Evolutionary conservation across 768 basidiomycete genomes (phyloP).

Genomic region (Daedalea quercina): DNA sequence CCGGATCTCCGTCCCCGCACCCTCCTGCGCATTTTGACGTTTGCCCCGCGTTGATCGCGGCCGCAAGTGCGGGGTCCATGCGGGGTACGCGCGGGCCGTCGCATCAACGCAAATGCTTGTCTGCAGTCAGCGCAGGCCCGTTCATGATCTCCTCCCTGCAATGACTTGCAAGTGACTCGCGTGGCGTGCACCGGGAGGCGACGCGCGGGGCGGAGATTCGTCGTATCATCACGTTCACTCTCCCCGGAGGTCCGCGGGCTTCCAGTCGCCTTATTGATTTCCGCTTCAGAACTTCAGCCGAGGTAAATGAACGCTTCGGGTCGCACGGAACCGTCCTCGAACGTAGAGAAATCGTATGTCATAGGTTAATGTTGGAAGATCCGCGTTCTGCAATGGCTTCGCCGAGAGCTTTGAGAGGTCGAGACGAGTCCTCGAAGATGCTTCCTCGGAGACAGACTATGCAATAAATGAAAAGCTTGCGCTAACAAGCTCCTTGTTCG

Average conservation of each 20-base stretch:
- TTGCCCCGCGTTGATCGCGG: constrained; percentile 1
- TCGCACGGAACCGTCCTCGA: neutral
- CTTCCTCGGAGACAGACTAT: neutral
- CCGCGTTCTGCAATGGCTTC: neutral
- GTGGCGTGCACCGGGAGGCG: neutral
- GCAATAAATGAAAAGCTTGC: neutral
- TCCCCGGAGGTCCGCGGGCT: neutral
- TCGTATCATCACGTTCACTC: neutral
- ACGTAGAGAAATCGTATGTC: neutral
- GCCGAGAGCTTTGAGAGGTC: neutral
- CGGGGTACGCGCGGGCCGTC: neutral
- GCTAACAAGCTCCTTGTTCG: neutral
- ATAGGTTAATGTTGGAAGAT: neutral
- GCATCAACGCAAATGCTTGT: neutral
- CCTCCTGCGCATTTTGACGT: neutral
- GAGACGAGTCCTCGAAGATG: neutral
- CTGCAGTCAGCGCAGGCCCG: neutral
- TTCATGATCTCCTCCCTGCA: neutral
- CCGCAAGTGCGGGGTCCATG: neutral
- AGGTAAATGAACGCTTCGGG: neutral
- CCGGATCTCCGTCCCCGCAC: neutral
- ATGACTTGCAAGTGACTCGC: neutral
- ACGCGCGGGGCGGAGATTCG: neutral
- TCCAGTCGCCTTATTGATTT: neutral
- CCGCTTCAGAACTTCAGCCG: neutral